Evolutionary conservation across 805 yeast species (phyloP), one percentile per base, ranked within the genome.

Genomic region (Kodamaea laetipori): DNA sequence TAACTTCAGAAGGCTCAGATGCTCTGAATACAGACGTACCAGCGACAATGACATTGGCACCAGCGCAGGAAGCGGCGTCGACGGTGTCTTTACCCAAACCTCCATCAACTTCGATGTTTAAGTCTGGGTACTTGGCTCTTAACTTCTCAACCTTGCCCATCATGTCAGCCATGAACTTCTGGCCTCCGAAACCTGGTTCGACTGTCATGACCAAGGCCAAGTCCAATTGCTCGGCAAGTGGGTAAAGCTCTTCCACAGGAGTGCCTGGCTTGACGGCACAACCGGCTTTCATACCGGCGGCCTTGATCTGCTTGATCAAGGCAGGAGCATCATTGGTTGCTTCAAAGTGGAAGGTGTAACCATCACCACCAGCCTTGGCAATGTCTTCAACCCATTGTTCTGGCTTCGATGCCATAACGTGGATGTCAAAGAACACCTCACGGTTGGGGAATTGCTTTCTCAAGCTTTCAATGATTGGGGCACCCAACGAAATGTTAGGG

Each of bases 181-280:
- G 99, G 36, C 99, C 99, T 16, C 99, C 99, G 63, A 94, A 92
- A 0, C 99, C 99, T 10, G 99, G 99, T 69, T 94, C 99, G 26
- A 94, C 98, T 2, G 99, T 94, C 98, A 92, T 94, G 33, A 94
- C 84, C 46, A 94, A 74, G n/a, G 88, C 90, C 97, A 92, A 88
- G 64, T 94, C 98, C 53, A 92, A 73, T 44, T 78, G 71, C 37
- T 83, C 84, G 18, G 84, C 92, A 47, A 87, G 68, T 21, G 87
- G 90, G 56, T 73, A 82, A 33, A 90, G 75, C 2, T 80, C 95
- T 46, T 85, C 94, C 16, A 87, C 94, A 0, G 90, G 80, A 1
- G 99, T 94, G 32, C 84, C 86, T 45, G 99, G 99, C 66, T 92
- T 92, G 55, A 94, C 75, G 6, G 98, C 96, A 67, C 95, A 84